Conservation (phyloP, 352 stramenopile genomes). For the Phytophthora foliorum region DNA sequence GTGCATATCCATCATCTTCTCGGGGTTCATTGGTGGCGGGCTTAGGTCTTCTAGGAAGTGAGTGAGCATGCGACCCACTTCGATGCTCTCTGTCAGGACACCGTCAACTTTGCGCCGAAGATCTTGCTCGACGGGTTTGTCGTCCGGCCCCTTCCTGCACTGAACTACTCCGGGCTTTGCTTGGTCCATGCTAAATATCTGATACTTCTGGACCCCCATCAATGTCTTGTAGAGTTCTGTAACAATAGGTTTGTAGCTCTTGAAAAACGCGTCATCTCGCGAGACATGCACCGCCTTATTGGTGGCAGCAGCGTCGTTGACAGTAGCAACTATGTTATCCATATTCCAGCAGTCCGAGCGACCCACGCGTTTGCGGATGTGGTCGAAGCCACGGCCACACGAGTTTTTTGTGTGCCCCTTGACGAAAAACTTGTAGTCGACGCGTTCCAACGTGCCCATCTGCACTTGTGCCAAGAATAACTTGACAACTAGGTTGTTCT, state of each 20-base stretch:
- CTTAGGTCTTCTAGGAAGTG: slow-evolving; percentile 5
- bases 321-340: slow-evolving; percentile 10
- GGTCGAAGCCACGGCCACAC: slow-evolving; percentile 22
- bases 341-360: slow-evolving; percentile 18
- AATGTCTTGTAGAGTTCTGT: slow-evolving; percentile 21
- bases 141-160: slow-evolving; percentile 1
- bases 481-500: slow-evolving; percentile 29
- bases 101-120: slow-evolving; percentile 15
- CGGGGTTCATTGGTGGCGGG: background rate
- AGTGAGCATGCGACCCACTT: background rate
- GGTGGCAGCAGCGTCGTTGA: background rate
- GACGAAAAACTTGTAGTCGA: slow-evolving; percentile 29
- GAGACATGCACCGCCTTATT: slow-evolving; percentile 11
- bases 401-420: slow-evolving; percentile 36
- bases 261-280: background rate
- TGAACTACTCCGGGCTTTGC: background rate
- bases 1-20: slow-evolving; percentile 5
- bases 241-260: slow-evolving; percentile 13
- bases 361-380: slow-evolving; percentile 20
- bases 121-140: slow-evolving; percentile 6
- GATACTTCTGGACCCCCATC: slow-evolving; percentile 11
- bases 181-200: slow-evolving; percentile 15
- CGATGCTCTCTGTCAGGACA: background rate
- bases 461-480: slow-evolving; percentile 21
- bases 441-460: slow-evolving; percentile 8